phyloP scores from a whole-genome alignment of 352 stramenopile species.

The Globisporangium orthogonon region DNA sequence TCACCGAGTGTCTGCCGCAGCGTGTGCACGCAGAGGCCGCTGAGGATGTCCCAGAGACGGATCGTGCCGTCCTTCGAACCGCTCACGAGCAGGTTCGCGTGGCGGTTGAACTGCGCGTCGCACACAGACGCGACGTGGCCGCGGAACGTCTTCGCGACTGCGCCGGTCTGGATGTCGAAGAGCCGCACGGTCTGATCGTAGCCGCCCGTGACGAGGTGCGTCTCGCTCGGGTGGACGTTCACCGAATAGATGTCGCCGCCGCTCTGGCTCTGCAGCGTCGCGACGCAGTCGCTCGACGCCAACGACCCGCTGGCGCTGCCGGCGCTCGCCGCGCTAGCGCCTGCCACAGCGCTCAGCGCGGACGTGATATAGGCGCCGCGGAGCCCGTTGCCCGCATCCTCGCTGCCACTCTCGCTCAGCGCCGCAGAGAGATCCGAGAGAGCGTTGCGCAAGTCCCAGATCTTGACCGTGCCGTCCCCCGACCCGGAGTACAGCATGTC shows the following conservation, averaged over 20 bases:
- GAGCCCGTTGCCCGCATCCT: conserved; percentile 29
- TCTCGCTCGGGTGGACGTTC: conserved; percentile 80
- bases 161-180: conserved; percentile 74
- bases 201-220: conserved; percentile 79
- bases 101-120: conserved; percentile 84
- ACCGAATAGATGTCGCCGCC: conserved; percentile 80
- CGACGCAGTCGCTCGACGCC: conserved; percentile 30
- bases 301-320: not conserved
- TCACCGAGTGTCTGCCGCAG: conserved; percentile 80
- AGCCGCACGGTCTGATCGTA: conserved; percentile 86
- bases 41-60: conserved; percentile 85
- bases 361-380: conserved; percentile 21
- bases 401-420: conserved; percentile 30
- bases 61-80: conserved; percentile 85
- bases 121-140: conserved; percentile 78
- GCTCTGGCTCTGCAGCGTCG: conserved; percentile 37
- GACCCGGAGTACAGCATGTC: conserved; percentile 74
- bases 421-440: conserved; percentile 25
- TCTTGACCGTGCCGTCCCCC: conserved; percentile 79
- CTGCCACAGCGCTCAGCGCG: not conserved
- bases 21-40: conserved; percentile 81
- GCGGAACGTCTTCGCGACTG: conserved; percentile 70
- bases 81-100: conserved; percentile 83
- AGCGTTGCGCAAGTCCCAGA: conserved; percentile 75
- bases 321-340: too few species aligned